These are phyloP conservation scores for Suillus tomentosus DNA, from an alignment of 768 basidiomycete species.

Conservation along the genomic window DNA sequence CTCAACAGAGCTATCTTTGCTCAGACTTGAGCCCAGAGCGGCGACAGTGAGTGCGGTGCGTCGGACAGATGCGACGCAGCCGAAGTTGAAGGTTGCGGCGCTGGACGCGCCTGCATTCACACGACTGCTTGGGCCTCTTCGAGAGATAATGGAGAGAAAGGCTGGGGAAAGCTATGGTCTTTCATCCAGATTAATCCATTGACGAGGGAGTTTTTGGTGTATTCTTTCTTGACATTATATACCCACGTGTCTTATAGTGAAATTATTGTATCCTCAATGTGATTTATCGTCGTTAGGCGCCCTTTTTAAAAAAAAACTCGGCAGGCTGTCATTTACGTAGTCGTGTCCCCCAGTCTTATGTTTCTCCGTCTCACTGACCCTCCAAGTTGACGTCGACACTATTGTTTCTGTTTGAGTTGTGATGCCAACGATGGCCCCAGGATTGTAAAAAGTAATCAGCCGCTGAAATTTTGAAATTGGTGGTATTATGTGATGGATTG, in stretches of 20 bases:
- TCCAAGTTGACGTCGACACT: constrained; percentile 4
- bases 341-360: background rate
- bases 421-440: constrained; percentile 30
- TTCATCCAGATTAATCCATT: constrained; percentile 36
- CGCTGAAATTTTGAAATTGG: background rate
- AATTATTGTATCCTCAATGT: background rate
- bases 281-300: background rate
- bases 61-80: constrained; percentile 42
- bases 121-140: constrained; percentile 86
- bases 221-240: constrained; percentile 6
- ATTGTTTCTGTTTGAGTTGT: constrained; percentile 22
- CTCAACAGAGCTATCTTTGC: constrained; percentile 79
- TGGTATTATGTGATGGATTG: constrained; percentile 16
- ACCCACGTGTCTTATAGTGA: constrained; percentile 9
- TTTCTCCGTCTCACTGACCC: background rate
- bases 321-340: background rate
- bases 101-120: constrained; percentile 94
- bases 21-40: constrained; percentile 87
- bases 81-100: constrained; percentile 89
- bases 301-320: background rate
- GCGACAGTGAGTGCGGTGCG: constrained; percentile 90
- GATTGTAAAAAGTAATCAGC: background rate
- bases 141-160: constrained; percentile 90
- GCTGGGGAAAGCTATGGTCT: constrained; percentile 73
- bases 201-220: background rate